Percentiles rank a stretch among this genome's conserved stretches.
phyloP scores from a whole-genome alignment of 2,329 filamentous ascomycete genomes.

The Westerdykella aurantiaca region DNA sequence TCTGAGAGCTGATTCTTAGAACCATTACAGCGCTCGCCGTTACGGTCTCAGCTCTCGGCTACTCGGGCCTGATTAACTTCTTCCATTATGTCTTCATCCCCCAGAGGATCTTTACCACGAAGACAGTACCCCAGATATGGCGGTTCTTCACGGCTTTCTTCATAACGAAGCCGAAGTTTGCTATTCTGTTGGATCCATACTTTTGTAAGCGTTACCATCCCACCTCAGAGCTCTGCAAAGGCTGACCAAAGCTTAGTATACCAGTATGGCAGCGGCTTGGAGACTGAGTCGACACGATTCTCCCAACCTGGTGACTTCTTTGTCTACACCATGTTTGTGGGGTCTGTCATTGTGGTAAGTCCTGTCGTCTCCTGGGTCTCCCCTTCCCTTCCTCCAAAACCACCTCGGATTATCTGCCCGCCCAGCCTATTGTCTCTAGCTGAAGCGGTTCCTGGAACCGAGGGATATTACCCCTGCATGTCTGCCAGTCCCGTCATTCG shows the following conservation, averaged over 20 bases:
- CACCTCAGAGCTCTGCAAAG: constrained; percentile 2
- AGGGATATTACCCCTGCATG: constrained; percentile 50
- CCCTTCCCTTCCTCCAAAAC: constrained; percentile 14
- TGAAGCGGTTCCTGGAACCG: constrained; percentile 52
- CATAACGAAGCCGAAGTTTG: constrained; percentile 50
- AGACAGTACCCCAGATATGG: constrained; percentile 54
- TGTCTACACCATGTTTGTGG: constrained; percentile 72
- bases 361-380: constrained; percentile 10
- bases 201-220: constrained; percentile 48
- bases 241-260: constrained; percentile 53
- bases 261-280: constrained; percentile 69
- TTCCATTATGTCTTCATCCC: constrained; percentile 52
- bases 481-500: constrained; percentile 47
- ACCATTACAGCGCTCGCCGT: constrained; percentile 62
- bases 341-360: constrained; percentile 72
- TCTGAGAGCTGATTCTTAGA: constrained; percentile 52
- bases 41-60: constrained; percentile 55
- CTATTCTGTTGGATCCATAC: constrained; percentile 68
- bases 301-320: constrained; percentile 70
- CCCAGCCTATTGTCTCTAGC: constrained; percentile 43
- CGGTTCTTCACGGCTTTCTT: constrained; percentile 54
- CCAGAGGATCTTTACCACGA: constrained; percentile 50
- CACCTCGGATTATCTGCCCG: constrained; percentile 58
- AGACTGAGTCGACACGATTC: constrained; percentile 67
- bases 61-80: constrained; percentile 51